Conservation (phyloP, 257 asterid genomes). For the Jaltomata sinuosa region DNA sequence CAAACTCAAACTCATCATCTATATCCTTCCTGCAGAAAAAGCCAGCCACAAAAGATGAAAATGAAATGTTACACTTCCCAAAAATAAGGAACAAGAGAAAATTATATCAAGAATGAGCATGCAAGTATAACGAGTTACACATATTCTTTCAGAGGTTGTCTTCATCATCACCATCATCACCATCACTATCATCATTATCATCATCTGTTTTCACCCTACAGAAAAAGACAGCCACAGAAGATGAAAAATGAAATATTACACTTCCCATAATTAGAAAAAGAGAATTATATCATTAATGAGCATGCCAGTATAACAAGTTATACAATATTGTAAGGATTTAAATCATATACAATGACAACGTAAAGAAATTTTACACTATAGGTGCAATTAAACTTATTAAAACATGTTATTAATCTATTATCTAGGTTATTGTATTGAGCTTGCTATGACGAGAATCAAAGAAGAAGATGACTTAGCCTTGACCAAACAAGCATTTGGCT, state of each 20-base stretch:
- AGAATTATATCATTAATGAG: neutral
- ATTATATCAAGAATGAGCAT: neutral
- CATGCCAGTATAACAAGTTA: neutral
- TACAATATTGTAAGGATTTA: neutral
- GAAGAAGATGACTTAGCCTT: neutral
- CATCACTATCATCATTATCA: neutral
- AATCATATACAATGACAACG: neutral
- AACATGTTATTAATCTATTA: neutral
- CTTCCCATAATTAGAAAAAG: neutral
- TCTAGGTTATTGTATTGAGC: neutral
- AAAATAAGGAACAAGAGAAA: neutral
- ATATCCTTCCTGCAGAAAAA: no score
- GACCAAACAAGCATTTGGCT: no score
- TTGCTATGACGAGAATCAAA: neutral
- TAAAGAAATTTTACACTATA: neutral
- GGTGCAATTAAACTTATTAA: neutral
- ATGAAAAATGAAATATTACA: neutral
- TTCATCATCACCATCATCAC: neutral
- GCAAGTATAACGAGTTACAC: no score
- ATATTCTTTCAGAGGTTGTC: no score
- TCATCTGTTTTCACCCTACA: neutral
- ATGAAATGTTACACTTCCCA: no score
- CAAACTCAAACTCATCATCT: no score
- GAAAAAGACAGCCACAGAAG: neutral
- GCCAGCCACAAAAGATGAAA: no score